Evolutionary conservation across 208 protist genomes (phyloP), one percentile per base, ranked within the genome.

Genomic region (Trypanosoma platydactyli): DNA sequence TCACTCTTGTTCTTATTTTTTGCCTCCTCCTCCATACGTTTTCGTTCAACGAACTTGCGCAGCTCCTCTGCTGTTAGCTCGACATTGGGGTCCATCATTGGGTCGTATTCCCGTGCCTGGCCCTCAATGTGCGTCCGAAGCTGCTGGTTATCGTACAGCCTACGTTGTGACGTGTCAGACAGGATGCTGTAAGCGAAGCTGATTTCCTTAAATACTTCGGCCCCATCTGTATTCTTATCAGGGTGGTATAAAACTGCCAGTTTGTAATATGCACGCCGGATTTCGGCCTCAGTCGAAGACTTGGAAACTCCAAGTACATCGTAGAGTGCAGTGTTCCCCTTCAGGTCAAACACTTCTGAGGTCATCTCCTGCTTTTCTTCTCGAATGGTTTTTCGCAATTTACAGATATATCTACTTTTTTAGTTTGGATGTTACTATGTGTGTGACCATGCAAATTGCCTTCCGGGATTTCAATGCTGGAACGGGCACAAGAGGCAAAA

Each of bases 201-300:
- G 24, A 95, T 73, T 65, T 95, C 86, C 67, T 93, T 95, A 68
- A 95, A 95, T 7, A 89, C 61, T 35, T 90, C 83, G 12, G 54
- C 79, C 56, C 89, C 89, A 40, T 84, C 76, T 1, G 82, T 83
- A 56, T 97, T 95, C 65, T 95, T 95, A 55, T 97, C 92, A 0
- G 92, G 92, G 76, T 97, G 92, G 60, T 94, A 96, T 46, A 92
- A 12, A 22, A 97, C 79, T 1, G 91, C 89, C 11, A 94, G 70
- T 54, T 84, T 87, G 64, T 89, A 86, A 69, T 97, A 97, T 9
- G 90, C 88, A 55, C 79, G 78, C 12, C 85, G 83, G 46, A 97
- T 94, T 38, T 96, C 85, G 29, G 79, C 73, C 25, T 92, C 84
- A 0, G 77, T 72, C 15, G 86, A 84, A 13, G 49, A 73, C 30